These are phyloP conservation scores for Colletotrichum sp. DNA, from an alignment of 2,329 filamentous ascomycete genomes.

Conservation along the genomic window DNA sequence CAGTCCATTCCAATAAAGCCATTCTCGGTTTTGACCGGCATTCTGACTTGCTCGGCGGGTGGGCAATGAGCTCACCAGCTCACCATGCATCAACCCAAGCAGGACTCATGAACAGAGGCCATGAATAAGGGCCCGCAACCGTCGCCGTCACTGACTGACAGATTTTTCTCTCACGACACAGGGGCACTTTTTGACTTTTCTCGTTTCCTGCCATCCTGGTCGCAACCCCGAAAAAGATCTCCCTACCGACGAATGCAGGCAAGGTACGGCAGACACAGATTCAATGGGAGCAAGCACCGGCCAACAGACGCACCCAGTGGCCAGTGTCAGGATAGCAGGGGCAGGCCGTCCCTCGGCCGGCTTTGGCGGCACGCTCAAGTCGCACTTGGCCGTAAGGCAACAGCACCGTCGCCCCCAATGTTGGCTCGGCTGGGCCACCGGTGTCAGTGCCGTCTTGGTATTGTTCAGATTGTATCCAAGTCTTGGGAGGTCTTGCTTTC, in stretches of 20 bases:
- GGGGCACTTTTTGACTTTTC: neutral
- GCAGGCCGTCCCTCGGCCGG: neutral
- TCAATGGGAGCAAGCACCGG: neutral
- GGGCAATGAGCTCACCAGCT: neutral
- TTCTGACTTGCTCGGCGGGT: neutral
- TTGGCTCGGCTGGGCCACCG: neutral
- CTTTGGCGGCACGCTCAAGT: conserved; percentile 5
- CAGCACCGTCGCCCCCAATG: neutral
- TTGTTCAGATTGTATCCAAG: neutral
- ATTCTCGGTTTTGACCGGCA: neutral
- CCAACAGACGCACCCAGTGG: neutral
- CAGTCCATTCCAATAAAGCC: neutral
- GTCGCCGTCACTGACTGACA: neutral
- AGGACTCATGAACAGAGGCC: neutral
- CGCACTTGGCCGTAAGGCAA: neutral
- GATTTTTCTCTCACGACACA: neutral
- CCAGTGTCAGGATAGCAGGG: neutral
- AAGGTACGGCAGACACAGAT: neutral
- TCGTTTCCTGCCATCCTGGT: neutral
- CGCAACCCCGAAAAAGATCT: neutral
- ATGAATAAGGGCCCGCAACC: neutral
- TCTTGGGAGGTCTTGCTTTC: neutral
- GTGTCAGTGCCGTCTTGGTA: neutral
- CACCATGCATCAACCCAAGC: neutral
- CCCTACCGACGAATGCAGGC: neutral